Evolutionary conservation across 768 basidiomycete species (phyloP).

Genomic region (Boletus subparvulus): DNA sequence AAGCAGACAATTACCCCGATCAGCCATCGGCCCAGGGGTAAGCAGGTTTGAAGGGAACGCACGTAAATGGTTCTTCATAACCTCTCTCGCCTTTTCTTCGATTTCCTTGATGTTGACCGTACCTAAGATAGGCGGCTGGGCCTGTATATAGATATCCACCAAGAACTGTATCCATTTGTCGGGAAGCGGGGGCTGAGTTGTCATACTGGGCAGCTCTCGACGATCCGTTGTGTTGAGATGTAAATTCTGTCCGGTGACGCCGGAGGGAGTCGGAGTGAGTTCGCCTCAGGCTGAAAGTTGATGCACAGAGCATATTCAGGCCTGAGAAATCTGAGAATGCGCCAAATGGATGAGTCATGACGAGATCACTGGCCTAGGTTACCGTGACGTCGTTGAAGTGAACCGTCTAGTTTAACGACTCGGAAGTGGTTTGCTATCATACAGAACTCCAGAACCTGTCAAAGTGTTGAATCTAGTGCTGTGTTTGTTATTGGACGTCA

Average conservation of each 20-base stretch:
- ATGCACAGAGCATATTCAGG: neutral
- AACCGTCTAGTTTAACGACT: too few relatives aligned
- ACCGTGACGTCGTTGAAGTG: too few relatives aligned
- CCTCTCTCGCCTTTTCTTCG: slow-evolving; percentile 65
- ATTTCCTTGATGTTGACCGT: slow-evolving; percentile 63
- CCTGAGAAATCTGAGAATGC: neutral
- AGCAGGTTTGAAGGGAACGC: slow-evolving; percentile 13
- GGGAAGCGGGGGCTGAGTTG: slow-evolving; percentile 12
- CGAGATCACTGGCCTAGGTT: too few relatives aligned
- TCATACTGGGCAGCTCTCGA: slow-evolving; percentile 13
- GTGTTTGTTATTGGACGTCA: too few relatives aligned
- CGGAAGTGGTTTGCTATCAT: too few relatives aligned
- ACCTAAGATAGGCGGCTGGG: slow-evolving; percentile 39
- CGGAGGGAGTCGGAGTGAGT: neutral
- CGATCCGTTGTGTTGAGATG: neutral
- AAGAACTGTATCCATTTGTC: slow-evolving; percentile 31
- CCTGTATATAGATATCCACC: slow-evolving; percentile 17
- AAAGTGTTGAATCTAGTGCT: too few relatives aligned
- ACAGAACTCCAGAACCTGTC: too few relatives aligned
- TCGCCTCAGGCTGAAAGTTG: neutral
- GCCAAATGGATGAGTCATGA: too few relatives aligned
- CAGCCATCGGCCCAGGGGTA: neutral
- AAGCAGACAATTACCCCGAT: neutral
- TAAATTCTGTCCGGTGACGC: neutral
- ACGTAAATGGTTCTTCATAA: slow-evolving; percentile 57